phyloP scores from a whole-genome alignment of 2,329 filamentous ascomycete species.

The Neofusicoccum sp. region DNA sequence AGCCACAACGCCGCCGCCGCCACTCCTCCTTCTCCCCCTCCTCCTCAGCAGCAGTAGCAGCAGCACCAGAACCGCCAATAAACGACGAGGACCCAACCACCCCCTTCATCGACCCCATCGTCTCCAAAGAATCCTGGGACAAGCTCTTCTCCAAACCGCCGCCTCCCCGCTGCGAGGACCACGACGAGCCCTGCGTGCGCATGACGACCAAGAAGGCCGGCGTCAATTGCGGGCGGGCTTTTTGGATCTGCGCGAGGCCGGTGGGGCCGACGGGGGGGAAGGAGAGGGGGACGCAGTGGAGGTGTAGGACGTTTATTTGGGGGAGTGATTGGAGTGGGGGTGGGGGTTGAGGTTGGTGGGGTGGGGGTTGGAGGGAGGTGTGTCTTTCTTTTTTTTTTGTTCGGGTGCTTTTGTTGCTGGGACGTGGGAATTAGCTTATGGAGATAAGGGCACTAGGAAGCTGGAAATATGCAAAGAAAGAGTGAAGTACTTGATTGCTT shows the following conservation, averaged over 20 bases:
- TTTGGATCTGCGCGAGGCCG: conserved; percentile 72
- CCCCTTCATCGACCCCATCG: conserved; percentile 62
- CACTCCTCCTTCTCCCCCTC: no score
- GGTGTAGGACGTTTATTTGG: conserved; percentile 81
- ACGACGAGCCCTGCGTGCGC: conserved; percentile 81
- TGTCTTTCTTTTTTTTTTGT: neutral
- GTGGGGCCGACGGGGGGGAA: conserved; percentile 82
- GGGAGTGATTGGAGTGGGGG: conserved; percentile 58
- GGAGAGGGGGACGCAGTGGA: conserved; percentile 81
- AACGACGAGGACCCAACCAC: neutral
- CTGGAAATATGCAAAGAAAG: no score
- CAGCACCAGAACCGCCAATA: neutral
- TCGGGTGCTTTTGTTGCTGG: no score
- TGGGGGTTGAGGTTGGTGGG: neutral
- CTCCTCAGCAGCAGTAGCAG: no score
- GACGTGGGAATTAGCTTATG: no score
- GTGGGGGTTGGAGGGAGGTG: neutral
- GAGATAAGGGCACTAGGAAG: no score
- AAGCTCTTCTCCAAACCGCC: conserved; percentile 75
- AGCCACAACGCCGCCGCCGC: no score
- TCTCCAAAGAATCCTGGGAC: conserved; percentile 79
- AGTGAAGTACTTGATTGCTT: no score
- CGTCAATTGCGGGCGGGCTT: conserved; percentile 68
- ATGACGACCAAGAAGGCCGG: conserved; percentile 86
- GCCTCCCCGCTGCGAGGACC: conserved; percentile 75